These are phyloP conservation scores for Thalia dealbata DNA, from an alignment of 176 grass and related monocot species.

Conservation along the genomic window DNA sequence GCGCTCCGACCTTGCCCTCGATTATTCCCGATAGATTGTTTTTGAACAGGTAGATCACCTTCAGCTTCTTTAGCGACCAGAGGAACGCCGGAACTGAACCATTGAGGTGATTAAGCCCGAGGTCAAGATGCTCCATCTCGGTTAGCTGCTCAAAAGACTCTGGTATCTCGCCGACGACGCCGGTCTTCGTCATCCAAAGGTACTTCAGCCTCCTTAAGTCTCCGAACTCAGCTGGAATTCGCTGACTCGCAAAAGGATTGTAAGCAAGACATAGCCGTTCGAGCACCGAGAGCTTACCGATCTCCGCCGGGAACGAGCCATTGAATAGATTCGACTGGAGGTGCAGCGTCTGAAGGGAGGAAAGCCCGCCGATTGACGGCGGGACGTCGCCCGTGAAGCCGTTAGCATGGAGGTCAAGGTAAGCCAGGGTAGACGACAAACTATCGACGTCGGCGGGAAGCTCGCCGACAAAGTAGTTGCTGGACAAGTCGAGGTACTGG, in stretches of 20 bases:
- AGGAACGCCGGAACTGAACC: slow-evolving; percentile 23
- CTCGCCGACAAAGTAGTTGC: slow-evolving; percentile 40
- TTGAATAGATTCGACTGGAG: slow-evolving; percentile 1
- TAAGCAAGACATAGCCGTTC: slow-evolving; percentile 4
- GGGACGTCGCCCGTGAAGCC: slow-evolving; percentile 41
- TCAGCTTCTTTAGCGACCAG: slow-evolving; percentile 29
- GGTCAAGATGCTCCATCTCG: slow-evolving; percentile 15
- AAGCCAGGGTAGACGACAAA: slow-evolving; percentile 23
- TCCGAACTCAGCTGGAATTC: slow-evolving; percentile 24
- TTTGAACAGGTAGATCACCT: not conserved
- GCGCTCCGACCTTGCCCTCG: not conserved
- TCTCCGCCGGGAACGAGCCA: slow-evolving; percentile 4
- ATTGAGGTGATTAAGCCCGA: slow-evolving; percentile 21
- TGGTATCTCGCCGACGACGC: slow-evolving; percentile 29
- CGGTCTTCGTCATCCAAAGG: slow-evolving; percentile 22
- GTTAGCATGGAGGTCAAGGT: slow-evolving; percentile 44
- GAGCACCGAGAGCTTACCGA: slow-evolving; percentile 12
- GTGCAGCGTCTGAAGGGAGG: not conserved
- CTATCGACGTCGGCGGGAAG: slow-evolving; percentile 32
- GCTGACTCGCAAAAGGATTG: slow-evolving; percentile 24
- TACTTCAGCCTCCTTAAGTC: slow-evolving; percentile 24
- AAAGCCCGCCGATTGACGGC: not conserved
- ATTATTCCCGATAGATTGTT: slow-evolving; percentile 12
- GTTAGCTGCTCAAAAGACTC: slow-evolving; percentile 9
- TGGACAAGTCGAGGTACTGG: slow-evolving; percentile 35